These are phyloP conservation scores for Lachancea cidri DNA, from an alignment of 805 yeast species.

Conservation along the genomic window DNA sequence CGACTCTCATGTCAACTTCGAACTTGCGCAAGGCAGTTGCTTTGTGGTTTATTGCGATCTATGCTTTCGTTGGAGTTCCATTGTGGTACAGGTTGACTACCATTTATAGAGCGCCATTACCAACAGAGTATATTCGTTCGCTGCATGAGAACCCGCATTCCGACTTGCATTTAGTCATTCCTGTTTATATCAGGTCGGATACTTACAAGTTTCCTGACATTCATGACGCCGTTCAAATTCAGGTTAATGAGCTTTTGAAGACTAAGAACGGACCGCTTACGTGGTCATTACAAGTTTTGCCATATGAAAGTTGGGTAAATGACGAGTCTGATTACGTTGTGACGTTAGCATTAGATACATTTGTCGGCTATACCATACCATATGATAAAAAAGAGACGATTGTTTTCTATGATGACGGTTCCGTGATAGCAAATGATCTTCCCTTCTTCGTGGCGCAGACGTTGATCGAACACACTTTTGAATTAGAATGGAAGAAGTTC, in stretches of 20 bases:
- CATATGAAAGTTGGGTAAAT: conserved; percentile 20
- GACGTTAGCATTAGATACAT: conserved; percentile 36
- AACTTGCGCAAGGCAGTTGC: conserved; percentile 21
- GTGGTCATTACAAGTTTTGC: conserved; percentile 32
- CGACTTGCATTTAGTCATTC: conserved; percentile 41
- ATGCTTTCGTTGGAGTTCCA: conserved; percentile 37
- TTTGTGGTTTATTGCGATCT: conserved; percentile 23
- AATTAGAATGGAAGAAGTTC: conserved; percentile 36
- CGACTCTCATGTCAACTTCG: conserved; percentile 7
- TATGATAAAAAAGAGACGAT: conserved; percentile 36
- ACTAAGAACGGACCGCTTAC: conserved; percentile 27
- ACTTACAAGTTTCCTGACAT: conserved; percentile 64
- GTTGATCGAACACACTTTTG: conserved; percentile 42
- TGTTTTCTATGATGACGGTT: conserved; percentile 30
- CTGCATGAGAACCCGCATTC: conserved; percentile 36
- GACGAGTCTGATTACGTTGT: conserved; percentile 20
- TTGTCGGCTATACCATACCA: conserved; percentile 42
- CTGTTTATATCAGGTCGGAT: conserved; percentile 38
- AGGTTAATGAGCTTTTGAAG: conserved; percentile 40
- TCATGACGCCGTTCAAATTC: conserved; percentile 46
- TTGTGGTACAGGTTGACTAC: conserved; percentile 39
- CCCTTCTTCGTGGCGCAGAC: conserved; percentile 59
- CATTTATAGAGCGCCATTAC: conserved; percentile 38
- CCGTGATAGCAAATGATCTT: conserved; percentile 52
- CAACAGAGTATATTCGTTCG: conserved; percentile 33